A percentile compares a stretch with the other conserved stretches of the same genome.
These are phyloP conservation scores for Microbotryum saponariae DNA, from an alignment of 1,284 basidiomycete species.

Conservation along the genomic window DNA sequence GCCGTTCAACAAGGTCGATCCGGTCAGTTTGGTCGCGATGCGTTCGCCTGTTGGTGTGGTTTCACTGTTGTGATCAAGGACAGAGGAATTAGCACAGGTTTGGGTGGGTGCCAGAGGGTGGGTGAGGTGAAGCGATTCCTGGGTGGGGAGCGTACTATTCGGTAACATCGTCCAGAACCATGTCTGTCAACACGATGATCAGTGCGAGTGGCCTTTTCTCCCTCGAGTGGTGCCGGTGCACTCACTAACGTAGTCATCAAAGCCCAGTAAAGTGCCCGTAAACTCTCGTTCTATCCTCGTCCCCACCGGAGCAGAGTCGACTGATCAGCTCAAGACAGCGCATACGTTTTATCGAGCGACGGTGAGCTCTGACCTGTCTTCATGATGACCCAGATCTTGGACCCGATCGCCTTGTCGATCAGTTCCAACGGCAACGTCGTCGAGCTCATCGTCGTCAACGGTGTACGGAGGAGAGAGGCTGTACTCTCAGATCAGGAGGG, in stretches of 20 bases:
- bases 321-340: no score
- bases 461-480: neutral
- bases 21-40: conserved; percentile 67
- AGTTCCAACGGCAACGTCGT: conserved; percentile 65
- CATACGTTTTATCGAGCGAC: no score
- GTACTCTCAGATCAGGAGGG: no score
- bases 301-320: neutral
- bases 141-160: conserved; percentile 66
- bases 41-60: conserved; percentile 64
- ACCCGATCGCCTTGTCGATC: conserved; percentile 90
- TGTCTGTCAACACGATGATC: conserved; percentile 54
- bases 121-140: no score
- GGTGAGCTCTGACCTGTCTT: no score
- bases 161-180: conserved; percentile 95
- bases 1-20: conserved; percentile 89
- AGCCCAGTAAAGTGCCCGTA: conserved; percentile 88
- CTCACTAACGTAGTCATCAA: conserved; percentile 99
- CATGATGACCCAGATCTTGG: conserved; percentile 91
- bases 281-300: conserved; percentile 67
- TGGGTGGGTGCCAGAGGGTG: no score
- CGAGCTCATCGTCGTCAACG: conserved; percentile 49
- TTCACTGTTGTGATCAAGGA: conserved; percentile 58
- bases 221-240: conserved; percentile 38
- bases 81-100: neutral
- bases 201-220: no score